Percentiles rank a stretch among this genome's conserved stretches.
Evolutionary conservation across 2,329 filamentous ascomycete species (phyloP).

Genomic region (Talaromyces albobiverticillius): DNA sequence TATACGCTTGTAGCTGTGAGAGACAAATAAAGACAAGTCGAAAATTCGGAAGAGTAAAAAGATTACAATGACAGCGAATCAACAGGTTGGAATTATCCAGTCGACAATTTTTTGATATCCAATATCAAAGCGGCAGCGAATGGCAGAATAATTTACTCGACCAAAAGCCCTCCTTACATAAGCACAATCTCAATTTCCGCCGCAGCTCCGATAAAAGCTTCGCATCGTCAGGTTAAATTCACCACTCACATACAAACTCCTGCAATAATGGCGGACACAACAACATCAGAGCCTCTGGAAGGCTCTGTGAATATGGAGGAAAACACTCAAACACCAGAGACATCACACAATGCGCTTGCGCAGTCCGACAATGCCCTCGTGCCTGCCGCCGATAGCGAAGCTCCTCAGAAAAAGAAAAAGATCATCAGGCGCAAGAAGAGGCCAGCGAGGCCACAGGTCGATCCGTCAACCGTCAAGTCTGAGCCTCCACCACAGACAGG

Average conservation of each 20-base stretch:
- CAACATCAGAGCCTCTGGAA: constrained; percentile 41
- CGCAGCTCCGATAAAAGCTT: constrained; percentile 11
- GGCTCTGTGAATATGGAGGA: neutral
- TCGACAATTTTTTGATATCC: constrained; percentile 6
- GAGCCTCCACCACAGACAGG: constrained; percentile 90
- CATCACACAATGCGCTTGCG: constrained; percentile 17
- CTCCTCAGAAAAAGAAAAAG: constrained; percentile 66
- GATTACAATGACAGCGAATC: neutral
- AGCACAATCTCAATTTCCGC: constrained; percentile 11
- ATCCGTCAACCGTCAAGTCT: constrained; percentile 75
- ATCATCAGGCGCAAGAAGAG: constrained; percentile 87
- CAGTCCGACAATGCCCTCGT: constrained; percentile 18
- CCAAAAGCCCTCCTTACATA: constrained; percentile 9
- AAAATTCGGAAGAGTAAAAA: neutral
- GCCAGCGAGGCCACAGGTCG: constrained; percentile 86
- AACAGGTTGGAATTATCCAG: neutral
- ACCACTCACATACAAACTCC: neutral
- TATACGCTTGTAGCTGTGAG: too few relatives aligned
- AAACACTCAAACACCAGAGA: too few relatives aligned
- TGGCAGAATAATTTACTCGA: constrained; percentile 12
- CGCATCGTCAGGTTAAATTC: too few relatives aligned
- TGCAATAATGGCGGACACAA: constrained; percentile 27
- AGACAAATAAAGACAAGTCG: too few relatives aligned
- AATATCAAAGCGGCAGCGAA: constrained; percentile 13
- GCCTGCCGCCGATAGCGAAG: constrained; percentile 26